Base-by-base conservation (phyloP, 345 rosid genomes). In the Euphorbia tirucalli region DNA sequence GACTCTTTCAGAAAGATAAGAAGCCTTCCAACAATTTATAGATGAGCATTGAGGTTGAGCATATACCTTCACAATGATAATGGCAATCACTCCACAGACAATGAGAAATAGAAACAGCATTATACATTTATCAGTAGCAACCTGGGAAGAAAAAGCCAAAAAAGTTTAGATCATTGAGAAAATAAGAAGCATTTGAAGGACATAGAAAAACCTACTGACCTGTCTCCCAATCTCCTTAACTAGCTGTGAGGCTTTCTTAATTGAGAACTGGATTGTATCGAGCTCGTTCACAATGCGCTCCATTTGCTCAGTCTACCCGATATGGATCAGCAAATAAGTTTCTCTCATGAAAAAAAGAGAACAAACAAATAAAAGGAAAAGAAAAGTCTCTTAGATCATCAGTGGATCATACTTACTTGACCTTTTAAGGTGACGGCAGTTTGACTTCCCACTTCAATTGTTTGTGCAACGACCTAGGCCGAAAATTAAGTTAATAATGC, bases 161-260 rank as follows among this genome's bases (percentile, higher is more conserved):
- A 14, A 70, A 24, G 30, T 56, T 66, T 65, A 77, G 60, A 66
- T 66, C n/a, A 55, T 55, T 56, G 10, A 55, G 0, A 24, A 27
- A 21, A 27, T 22, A 67, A 61, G 73, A 41, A 7, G 30, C 32
- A 19, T 57, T 59, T 22, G 19, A 68, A 68, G 66, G 50, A 41
- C 49, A 31, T 4, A 35, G 9, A 56, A 52, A 49, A 71, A 68
- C 54, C 65, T 68, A 77, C 80, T 52, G 65, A 92, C 99, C 98
- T 90, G 99, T 82, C 99, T 86, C 52, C 99, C 99, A 16, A 95
- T 95, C 84, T 92, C 99, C 91, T 89, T 92, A 83, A 95, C 99
- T 5, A 95, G 85, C 84, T 95, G 96, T 8, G 99, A 92, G 18
- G 99, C 99, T 77, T 95, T 95, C 88, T 95, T 95, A 76, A 95